phyloP scores from a whole-genome alignment of 2,329 filamentous ascomycete species.

The Arachnopeziza araneosa region DNA sequence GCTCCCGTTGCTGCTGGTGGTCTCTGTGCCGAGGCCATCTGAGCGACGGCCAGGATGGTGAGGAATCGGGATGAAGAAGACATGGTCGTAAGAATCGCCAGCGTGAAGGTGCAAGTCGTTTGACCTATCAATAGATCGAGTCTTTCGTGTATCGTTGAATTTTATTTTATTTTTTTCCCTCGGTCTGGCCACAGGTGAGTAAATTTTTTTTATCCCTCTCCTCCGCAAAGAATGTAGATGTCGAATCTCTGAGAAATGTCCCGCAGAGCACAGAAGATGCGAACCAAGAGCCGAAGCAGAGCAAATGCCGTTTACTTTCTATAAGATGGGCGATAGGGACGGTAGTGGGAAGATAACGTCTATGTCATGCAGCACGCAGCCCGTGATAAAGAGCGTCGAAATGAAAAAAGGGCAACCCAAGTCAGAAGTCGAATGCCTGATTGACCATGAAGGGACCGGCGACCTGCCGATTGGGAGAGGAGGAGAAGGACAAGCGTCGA shows the following conservation, averaged over 20 bases:
- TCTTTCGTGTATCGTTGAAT: not conserved
- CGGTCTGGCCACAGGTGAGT: not conserved
- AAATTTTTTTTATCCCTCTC: not conserved
- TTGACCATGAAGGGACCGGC: not conserved
- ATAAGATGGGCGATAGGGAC: too few relatives aligned
- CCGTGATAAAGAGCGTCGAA: not conserved
- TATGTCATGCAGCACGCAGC: not conserved
- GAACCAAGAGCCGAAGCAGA: not conserved
- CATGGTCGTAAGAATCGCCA: conserved; percentile 7
- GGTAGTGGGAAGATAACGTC: not conserved
- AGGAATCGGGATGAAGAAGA: conserved; percentile 17
- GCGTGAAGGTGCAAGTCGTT: not conserved
- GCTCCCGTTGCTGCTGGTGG: conserved; percentile 10
- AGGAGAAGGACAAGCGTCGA: not conserved
- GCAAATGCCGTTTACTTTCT: not conserved
- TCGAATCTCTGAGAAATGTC: conserved; percentile 14
- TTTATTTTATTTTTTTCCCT: not conserved
- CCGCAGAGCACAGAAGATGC: conserved; percentile 21
- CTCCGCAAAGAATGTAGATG: not conserved
- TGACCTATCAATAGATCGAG: not conserved
- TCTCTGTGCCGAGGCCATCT: conserved; percentile 15
- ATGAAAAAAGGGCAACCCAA: not conserved
- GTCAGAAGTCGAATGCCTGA: not conserved
- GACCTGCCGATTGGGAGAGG: not conserved
- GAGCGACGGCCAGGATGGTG: conserved; percentile 18